A percentile compares a stretch with the other conserved stretches of the same genome.
These are phyloP conservation scores for Lachancea thermotolerans DNA, from an alignment of 805 yeast genomes.

Conservation along the genomic window DNA sequence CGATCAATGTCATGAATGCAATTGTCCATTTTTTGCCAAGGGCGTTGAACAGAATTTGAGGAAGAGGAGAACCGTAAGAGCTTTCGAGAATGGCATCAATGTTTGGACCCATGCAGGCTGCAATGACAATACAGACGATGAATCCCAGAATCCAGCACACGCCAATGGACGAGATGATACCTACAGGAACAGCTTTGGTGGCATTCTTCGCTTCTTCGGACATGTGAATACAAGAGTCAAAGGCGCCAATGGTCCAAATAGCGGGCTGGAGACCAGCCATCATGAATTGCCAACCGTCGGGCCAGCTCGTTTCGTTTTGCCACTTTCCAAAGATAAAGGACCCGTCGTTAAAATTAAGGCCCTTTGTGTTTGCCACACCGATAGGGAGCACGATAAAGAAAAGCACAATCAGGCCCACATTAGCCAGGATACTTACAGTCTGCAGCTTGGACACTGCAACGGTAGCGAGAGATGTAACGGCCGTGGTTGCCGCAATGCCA, in stretches of 20 bases:
- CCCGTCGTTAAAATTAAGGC: slow-evolving; percentile 39
- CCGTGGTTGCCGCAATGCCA: slow-evolving; percentile 42
- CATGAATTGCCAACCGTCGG: slow-evolving; percentile 49
- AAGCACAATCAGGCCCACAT: slow-evolving; percentile 42
- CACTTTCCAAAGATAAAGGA: slow-evolving; percentile 47
- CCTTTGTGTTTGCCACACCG: slow-evolving; percentile 35
- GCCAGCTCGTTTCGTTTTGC: slow-evolving; percentile 46
- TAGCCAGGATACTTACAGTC: slow-evolving; percentile 45
- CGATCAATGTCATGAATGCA: slow-evolving; percentile 52
- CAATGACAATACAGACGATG: slow-evolving; percentile 43
- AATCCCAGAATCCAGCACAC: slow-evolving; percentile 54
- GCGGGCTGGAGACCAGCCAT: slow-evolving; percentile 52
- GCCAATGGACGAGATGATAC: slow-evolving; percentile 50
- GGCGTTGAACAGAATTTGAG: slow-evolving; percentile 54
- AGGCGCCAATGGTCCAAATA: slow-evolving; percentile 69
- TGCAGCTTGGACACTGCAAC: slow-evolving; percentile 48
- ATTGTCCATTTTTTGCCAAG: slow-evolving; percentile 59
- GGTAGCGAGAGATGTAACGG: slow-evolving; percentile 47
- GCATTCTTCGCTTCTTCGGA: slow-evolving; percentile 64
- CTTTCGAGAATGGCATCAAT: slow-evolving; percentile 37
- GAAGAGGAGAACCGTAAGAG: slow-evolving; percentile 54
- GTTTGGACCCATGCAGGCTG: slow-evolving; percentile 46
- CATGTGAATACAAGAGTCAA: slow-evolving; percentile 66
- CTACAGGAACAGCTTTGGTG: slow-evolving; percentile 53
- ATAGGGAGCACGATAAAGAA: slow-evolving; percentile 55